Conservation (phyloP, 805 yeast genomes). For the Nakazawaea holstii region DNA sequence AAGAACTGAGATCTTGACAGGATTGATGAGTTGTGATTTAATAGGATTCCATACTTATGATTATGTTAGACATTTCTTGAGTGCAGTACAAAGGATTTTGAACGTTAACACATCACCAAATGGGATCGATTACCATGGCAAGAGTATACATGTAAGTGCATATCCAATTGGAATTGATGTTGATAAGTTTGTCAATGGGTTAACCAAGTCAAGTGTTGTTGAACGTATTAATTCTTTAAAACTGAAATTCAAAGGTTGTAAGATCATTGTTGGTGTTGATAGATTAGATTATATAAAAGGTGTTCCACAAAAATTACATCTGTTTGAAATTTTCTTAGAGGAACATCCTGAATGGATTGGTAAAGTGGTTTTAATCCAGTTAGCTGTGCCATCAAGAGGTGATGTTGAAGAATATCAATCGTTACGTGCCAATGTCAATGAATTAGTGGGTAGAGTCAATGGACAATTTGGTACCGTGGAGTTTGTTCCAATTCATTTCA, state of each 20-base stretch:
- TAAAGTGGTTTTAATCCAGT: slow-evolving; percentile 90
- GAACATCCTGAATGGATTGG: slow-evolving; percentile 99
- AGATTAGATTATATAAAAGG: slow-evolving; percentile 96
- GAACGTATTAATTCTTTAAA: slow-evolving; percentile 60
- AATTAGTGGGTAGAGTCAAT: slow-evolving; percentile 92
- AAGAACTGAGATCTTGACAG: slow-evolving; percentile 83
- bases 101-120: slow-evolving; percentile 83
- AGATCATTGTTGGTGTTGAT: slow-evolving; percentile 94
- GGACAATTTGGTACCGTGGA: slow-evolving; percentile 96
- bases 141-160: slow-evolving; percentile 85
- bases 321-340: slow-evolving; percentile 85
- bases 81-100: slow-evolving; percentile 81
- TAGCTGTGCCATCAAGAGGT: slow-evolving; percentile 96
- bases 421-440: slow-evolving; percentile 89
- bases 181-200: slow-evolving; percentile 79
- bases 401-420: slow-evolving; percentile 98
- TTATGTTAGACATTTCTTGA: slow-evolving; percentile 91
- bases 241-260: slow-evolving; percentile 58
- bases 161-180: slow-evolving; percentile 99
- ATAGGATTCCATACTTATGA: slow-evolving; percentile 99
- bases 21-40: slow-evolving; percentile 89
- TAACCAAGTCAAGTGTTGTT: slow-evolving; percentile 57
- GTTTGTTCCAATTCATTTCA: slow-evolving; percentile 94
- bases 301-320: slow-evolving; percentile 95
- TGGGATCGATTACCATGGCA: slow-evolving; percentile 73